Base-by-base conservation (phyloP, 139 green algal species). In the Coccomyxa sp. region DNA sequence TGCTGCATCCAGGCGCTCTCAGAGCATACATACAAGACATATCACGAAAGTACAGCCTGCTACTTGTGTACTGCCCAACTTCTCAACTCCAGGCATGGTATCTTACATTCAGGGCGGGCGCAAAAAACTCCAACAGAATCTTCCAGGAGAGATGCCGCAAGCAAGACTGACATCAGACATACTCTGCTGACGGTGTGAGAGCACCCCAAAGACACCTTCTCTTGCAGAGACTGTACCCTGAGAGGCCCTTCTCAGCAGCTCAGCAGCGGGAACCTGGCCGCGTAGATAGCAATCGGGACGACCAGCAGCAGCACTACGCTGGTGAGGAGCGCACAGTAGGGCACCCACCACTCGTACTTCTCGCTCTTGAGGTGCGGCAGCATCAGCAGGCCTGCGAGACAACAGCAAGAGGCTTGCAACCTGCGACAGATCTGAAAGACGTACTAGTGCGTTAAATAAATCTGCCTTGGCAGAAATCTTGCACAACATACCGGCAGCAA, bases 281-380 rank as follows among this genome's bases (percentile, higher is more conserved):
- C 18, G 37, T 82, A 82, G 8, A 82, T 29, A 0, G 68, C 36
- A 36, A 78, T 39, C 31, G 78, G 78, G 10, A 82, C 50, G 7
- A 39, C 70, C 16, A 82, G 27, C 35, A 78, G 29, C 34, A 82
- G 38, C 34, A 33, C 70, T 27, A 73, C 27, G 18, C 22, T 68
- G 34, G 71, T 68, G 24, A 55, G 18, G 29, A 73, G n/a, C 16
- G 78, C 74, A 29, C 34, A 34, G 37, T 68, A 82, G 27, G 78
- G 78, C n/a, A 78, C 34, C 33, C 34, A 82, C 78, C 78, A 82
- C 39, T 82, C 78, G 24, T 70, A 78, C 54, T 78, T 78, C 38
- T 82, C 78, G 37, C 70, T 82, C 50, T 78, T 82, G 12, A 82
- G 29, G 36, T 78, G 54, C 22, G 78, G 78, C 50, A 82, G 71